A percentile compares a stretch with the other conserved stretches of the same genome.
Evolutionary conservation across 305 asterid genomes (phyloP).

Genomic region (Salvia sclarea): DNA sequence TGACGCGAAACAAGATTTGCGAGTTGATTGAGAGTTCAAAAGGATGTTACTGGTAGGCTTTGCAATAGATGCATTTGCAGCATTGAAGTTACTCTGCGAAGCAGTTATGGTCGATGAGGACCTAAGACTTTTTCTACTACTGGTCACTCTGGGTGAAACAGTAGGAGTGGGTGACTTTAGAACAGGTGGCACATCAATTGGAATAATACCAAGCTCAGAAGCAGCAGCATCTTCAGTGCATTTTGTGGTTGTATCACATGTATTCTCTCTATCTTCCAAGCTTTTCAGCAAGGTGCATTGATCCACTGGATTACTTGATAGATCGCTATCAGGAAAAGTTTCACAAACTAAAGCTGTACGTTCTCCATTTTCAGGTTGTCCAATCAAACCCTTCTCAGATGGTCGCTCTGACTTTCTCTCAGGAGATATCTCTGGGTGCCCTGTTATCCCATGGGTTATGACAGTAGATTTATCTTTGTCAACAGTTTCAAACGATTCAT

Average conservation of each 20-base stretch:
- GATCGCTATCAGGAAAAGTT: constrained; percentile 31
- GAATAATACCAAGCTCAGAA: constrained; percentile 40
- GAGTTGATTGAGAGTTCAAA: constrained; percentile 45
- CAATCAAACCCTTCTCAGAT: constrained; percentile 34
- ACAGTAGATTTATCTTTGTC: constrained; percentile 38
- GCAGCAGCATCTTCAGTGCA: constrained; percentile 42
- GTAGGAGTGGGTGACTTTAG: constrained; percentile 81
- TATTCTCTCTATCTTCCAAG: constrained; percentile 35
- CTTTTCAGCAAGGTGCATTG: constrained; percentile 35
- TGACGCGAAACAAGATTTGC: constrained; percentile 59
- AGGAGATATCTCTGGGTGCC: constrained; percentile 17
- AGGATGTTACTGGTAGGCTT: constrained; percentile 60
- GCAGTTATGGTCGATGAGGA: constrained; percentile 64
- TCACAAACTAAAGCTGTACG: constrained; percentile 30
- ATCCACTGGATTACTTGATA: constrained; percentile 31
- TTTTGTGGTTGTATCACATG: constrained; percentile 43
- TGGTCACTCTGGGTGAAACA: constrained; percentile 72
- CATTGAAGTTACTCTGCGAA: constrained; percentile 51
- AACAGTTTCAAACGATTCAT: constrained; percentile 48
- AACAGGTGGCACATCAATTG: constrained; percentile 49
- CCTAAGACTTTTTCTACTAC: constrained; percentile 79
- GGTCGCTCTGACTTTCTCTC: constrained; percentile 29
- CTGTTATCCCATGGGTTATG: constrained; percentile 24
- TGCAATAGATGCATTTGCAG: constrained; percentile 42
- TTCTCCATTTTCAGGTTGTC: constrained; percentile 34